Evolutionary conservation across 768 basidiomycete species (phyloP), one percentile per base, ranked within the genome.

Genomic region (Strobilomyces dryophilus): DNA sequence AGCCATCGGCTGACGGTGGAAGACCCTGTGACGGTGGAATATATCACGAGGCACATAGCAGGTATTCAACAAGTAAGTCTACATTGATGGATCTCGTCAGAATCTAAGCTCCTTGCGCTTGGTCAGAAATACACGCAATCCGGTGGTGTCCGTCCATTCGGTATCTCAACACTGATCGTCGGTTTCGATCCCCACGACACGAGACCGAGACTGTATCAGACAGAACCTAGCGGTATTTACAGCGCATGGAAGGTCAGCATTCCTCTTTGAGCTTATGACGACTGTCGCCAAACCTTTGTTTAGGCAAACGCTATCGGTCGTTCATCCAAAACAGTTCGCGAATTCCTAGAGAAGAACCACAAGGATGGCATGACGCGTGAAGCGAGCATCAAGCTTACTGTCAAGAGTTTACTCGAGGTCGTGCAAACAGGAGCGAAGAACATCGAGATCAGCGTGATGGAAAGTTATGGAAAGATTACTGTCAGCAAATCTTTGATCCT

Each of bases 351-450:
- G 74, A 98, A 98, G 79, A 95, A 97, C 62, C 92, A 95, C 73
- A 92, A 86, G 62, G 93, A 97, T 57, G 92, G 90, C 58, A 77
- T 97, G 75, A 76, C 82, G 8, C 78, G 91, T 54, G 93, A 93
- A 46, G 93, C 97, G 55, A 85, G 88, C 47, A 89, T 99, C 71
- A 97, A 97, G 70, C 74, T 99, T 45, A 93, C 97, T 0, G 83
- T 99, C 57, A 98, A 98, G 76, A 89, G 88, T 67, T 75, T 99
- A 62, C 77, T 99, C 21, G 97, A 99, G 70, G 95, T 99, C 35
- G 97, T 99, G 8, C 97, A 98, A 74, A 98, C 97, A 2, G 97
- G 97, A n/a, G 97, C 97, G 5, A 98, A 98, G 78, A 99, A 99
- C 71, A 98, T 99, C 57, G 97, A 99, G 70, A 92, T 99, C 62